Evolutionary conservation across 2,329 filamentous ascomycete species (phyloP).

Genomic region (Venturia carpophila): DNA sequence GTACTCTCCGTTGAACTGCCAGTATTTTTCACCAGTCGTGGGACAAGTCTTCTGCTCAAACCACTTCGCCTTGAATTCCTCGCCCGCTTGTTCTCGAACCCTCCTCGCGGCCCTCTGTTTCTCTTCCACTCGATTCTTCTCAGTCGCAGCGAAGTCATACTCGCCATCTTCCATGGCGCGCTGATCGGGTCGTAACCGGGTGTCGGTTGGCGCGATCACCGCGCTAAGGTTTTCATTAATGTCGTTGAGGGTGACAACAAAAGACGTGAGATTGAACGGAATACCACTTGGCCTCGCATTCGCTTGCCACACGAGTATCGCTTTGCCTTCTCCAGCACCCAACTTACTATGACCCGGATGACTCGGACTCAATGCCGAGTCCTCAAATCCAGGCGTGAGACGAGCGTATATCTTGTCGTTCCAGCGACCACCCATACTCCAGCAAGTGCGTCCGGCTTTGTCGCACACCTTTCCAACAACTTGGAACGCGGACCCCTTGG

Average conservation of each 20-base stretch:
- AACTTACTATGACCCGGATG: constrained; percentile 47
- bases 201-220: constrained; percentile 84
- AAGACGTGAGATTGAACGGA: constrained; percentile 95
- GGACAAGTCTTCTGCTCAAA: constrained; percentile 67
- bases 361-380: constrained; percentile 31
- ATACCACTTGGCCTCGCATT: constrained; percentile 73
- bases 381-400: constrained; percentile 81
- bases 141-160: constrained; percentile 84
- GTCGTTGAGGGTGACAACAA: constrained; percentile 89
- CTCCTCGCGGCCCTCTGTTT: constrained; percentile 73
- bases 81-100: constrained; percentile 65
- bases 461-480: constrained; percentile 81
- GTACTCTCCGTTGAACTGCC: constrained; percentile 83
- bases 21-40: constrained; percentile 80
- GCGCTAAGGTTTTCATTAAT: constrained; percentile 72
- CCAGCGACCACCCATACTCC: constrained; percentile 90
- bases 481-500: constrained; percentile 82
- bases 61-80: constrained; percentile 80
- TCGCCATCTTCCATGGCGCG: constrained; percentile 97
- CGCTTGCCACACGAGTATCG: constrained; percentile 89
- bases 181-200: constrained; percentile 86
- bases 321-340: constrained; percentile 37
- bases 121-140: constrained; percentile 93
- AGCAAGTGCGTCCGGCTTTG: constrained; percentile 67
- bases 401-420: constrained; percentile 96